These are phyloP conservation scores for Daldinia sp. DNA, from an alignment of 2,329 filamentous ascomycete genomes.

Conservation along the genomic window DNA sequence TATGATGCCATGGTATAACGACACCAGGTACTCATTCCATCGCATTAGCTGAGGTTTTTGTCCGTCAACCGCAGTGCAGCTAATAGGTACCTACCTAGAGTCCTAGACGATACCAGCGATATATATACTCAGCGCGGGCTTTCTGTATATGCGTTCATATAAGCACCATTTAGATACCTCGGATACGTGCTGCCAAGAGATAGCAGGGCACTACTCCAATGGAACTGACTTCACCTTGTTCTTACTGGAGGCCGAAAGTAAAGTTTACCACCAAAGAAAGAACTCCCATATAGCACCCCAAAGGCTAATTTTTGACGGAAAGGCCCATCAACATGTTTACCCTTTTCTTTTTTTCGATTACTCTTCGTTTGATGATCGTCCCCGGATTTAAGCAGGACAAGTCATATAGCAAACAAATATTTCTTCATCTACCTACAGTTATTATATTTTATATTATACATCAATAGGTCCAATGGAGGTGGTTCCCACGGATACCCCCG, in stretches of 20 bases:
- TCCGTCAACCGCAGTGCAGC: not conserved
- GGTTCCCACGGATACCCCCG: not conserved
- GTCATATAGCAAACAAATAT: not conserved
- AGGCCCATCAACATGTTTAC: not conserved
- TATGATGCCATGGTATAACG: not conserved
- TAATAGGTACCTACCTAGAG: not conserved
- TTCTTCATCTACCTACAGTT: not conserved
- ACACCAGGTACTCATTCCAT: not conserved
- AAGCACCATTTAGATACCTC: not conserved
- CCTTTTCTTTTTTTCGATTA: not conserved
- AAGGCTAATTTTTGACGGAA: not conserved
- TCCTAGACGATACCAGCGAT: not conserved
- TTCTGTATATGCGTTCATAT: not conserved
- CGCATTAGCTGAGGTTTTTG: not conserved
- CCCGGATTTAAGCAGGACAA: not conserved
- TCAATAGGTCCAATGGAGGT: slow-evolving; percentile 1
- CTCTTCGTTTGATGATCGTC: not conserved
- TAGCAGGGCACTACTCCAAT: not conserved
- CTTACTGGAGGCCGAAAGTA: not conserved
- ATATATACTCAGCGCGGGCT: not conserved
- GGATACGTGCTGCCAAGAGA: not conserved
- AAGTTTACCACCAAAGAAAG: not conserved
- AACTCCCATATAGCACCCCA: not conserved
- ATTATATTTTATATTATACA: not conserved
- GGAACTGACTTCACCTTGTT: not conserved